Conservation (phyloP, 2,329 filamentous ascomycete genomes). For the Akanthomyces uredinophilus region DNA sequence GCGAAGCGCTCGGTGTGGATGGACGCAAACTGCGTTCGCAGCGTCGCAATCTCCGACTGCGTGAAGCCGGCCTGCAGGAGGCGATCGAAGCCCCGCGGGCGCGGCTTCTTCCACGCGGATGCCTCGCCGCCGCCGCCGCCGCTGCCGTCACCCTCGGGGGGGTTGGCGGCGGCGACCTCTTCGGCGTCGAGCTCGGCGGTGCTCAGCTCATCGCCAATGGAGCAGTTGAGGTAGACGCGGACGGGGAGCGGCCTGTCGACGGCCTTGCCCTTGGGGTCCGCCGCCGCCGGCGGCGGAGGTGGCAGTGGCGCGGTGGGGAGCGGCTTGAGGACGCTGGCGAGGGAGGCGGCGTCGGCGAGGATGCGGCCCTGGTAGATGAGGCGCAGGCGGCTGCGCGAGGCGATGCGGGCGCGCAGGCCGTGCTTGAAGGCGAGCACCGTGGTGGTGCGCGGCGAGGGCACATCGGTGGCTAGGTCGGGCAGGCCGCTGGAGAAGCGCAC, state of each 20-base stretch:
- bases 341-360: slow-evolving; percentile 65
- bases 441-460: slow-evolving; percentile 61
- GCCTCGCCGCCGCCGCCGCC: slow-evolving; percentile 16
- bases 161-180: slow-evolving; percentile 39
- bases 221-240: slow-evolving; percentile 87
- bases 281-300: slow-evolving; percentile 23
- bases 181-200: slow-evolving; percentile 65
- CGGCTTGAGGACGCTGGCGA: slow-evolving; percentile 63
- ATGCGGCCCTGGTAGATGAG: slow-evolving; percentile 88
- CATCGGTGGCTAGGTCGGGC: slow-evolving; percentile 75
- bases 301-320: slow-evolving; percentile 47
- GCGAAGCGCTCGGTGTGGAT: slow-evolving; percentile 79
- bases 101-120: slow-evolving; percentile 26
- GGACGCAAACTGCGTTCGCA: slow-evolving; percentile 83
- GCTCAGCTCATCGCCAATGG: slow-evolving; percentile 72
- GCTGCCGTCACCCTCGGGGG: slow-evolving; percentile 42
- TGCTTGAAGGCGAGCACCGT: slow-evolving; percentile 77
- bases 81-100: slow-evolving; percentile 75
- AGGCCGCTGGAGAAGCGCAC: slow-evolving; percentile 86
- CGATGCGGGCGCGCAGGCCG: slow-evolving; percentile 68
- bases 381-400: slow-evolving; percentile 67
- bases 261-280: slow-evolving; percentile 53
- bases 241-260: slow-evolving; percentile 42
- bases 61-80: slow-evolving; percentile 79
- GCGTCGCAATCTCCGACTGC: slow-evolving; percentile 71